phyloP scores from a whole-genome alignment of 1,139 yeast genomes.

The Diutina siamensis region DNA sequence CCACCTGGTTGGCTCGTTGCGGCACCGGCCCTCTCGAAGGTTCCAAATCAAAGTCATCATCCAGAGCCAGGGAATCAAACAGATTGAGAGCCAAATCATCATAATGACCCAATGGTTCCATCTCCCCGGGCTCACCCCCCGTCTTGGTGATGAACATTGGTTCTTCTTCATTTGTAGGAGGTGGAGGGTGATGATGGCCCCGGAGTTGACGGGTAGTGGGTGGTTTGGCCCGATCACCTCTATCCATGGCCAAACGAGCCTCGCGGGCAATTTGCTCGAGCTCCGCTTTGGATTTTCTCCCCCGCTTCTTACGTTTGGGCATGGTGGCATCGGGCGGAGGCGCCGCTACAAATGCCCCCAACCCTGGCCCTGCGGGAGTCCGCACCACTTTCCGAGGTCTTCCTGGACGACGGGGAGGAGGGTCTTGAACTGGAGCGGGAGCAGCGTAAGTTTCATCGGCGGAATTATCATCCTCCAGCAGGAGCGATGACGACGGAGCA shows the following conservation, averaged over 20 bases:
- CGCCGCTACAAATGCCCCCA: background rate
- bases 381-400: background rate
- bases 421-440: background rate
- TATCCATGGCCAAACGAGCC: slow-evolving; percentile 7
- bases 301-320: slow-evolving; percentile 2
- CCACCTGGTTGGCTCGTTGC: slow-evolving; percentile 11
- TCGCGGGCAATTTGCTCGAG: slow-evolving; percentile 4
- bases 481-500: background rate
- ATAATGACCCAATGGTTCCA: background rate
- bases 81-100: background rate
- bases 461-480: background rate
- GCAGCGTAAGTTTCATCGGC: background rate
- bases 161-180: background rate
- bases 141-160: background rate
- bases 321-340: background rate
- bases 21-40: background rate
- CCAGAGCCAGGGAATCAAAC: slow-evolving; percentile 2
- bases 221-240: slow-evolving; percentile 12
- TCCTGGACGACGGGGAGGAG: slow-evolving; percentile 1
- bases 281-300: slow-evolving; percentile 4
- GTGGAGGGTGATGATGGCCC: background rate
- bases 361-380: background rate
- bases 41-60: background rate
- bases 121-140: background rate
- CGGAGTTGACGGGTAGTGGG: background rate